A percentile compares a stretch with the other conserved stretches of the same genome.
phyloP scores from a whole-genome alignment of 225 moss, liverwort and hornwort species.

The Anthoceros angustus region DNA sequence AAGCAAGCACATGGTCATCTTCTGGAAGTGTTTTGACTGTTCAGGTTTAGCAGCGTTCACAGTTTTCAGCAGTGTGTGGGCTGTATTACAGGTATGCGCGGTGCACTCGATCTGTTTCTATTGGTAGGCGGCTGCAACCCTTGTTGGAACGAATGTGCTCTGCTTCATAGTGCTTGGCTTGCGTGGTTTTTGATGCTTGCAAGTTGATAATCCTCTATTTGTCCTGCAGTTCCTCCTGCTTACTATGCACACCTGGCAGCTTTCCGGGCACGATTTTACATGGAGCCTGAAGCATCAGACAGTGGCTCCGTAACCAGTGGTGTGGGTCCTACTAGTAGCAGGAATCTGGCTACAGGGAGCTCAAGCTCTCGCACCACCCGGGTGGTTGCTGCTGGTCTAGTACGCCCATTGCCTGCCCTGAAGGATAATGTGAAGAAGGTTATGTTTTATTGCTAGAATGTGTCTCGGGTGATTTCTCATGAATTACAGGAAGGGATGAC shows the following conservation, averaged over 20 bases:
- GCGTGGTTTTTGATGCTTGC: too few relatives aligned
- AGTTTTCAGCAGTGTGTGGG: too few relatives aligned
- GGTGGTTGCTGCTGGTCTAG: not conserved
- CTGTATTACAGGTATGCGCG: conserved; percentile 7
- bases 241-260: conserved; percentile 7
- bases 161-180: too few relatives aligned
- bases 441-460: not conserved
- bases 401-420: not conserved
- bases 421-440: conserved; percentile 3
- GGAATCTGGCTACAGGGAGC: conserved; percentile 3
- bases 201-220: too few relatives aligned
- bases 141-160: too few relatives aligned
- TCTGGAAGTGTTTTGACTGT: too few relatives aligned
- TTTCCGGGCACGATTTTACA: conserved; percentile 8
- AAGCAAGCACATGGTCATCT: too few relatives aligned
- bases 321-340: not conserved
- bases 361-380: not conserved
- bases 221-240: conserved; percentile 7
- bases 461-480: too few relatives aligned
- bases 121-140: not conserved
- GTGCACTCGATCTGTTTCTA: conserved; percentile 7
- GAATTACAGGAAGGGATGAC: too few relatives aligned
- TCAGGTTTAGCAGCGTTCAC: too few relatives aligned
- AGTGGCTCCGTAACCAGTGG: conserved; percentile 9
- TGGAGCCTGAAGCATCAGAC: conserved; percentile 6